Percentiles rank a stretch among this genome's conserved stretches.
These are phyloP conservation scores for Kodamaea laetipori DNA, from an alignment of 805 yeast species.

Conservation along the genomic window DNA sequence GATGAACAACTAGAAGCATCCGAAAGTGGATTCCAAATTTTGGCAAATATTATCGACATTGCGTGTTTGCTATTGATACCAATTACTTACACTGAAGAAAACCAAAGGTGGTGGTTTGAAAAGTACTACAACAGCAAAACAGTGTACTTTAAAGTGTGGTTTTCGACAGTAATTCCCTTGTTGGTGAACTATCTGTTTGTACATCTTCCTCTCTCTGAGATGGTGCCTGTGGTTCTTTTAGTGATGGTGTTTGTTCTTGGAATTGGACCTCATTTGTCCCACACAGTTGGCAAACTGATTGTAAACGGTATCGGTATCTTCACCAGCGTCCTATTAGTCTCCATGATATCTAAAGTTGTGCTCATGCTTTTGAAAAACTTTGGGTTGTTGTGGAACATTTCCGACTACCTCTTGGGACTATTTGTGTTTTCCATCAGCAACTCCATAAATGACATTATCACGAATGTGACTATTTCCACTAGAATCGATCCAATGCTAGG, in stretches of 20 bases:
- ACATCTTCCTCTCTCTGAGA: slow-evolving; percentile 14
- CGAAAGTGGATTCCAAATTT: slow-evolving; percentile 4
- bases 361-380: slow-evolving; percentile 42
- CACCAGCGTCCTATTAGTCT: slow-evolving; percentile 29
- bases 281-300: slow-evolving; percentile 6
- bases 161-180: slow-evolving; percentile 20
- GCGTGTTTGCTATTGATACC: slow-evolving; percentile 20
- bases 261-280: slow-evolving; percentile 5
- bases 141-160: slow-evolving; percentile 20
- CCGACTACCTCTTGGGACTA: slow-evolving; percentile 52
- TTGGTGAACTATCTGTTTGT: slow-evolving; percentile 22
- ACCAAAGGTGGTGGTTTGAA: slow-evolving; percentile 8
- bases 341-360: slow-evolving; percentile 27
- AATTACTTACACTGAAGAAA: slow-evolving; percentile 10
- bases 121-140: slow-evolving; percentile 7
- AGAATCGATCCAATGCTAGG: slow-evolving; percentile 43
- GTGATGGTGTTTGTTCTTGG: slow-evolving; percentile 7
- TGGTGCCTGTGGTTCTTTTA: slow-evolving; percentile 13
- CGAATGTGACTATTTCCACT: slow-evolving; percentile 50
- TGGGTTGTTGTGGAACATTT: slow-evolving; percentile 45
- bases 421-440: slow-evolving; percentile 52
- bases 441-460: slow-evolving; percentile 53
- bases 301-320: slow-evolving; percentile 24
- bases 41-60: slow-evolving; percentile 17
- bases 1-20: slow-evolving; percentile 11